phyloP scores from a whole-genome alignment of 192 early-diverging fungal species.

The Coemansia sp. region DNA sequence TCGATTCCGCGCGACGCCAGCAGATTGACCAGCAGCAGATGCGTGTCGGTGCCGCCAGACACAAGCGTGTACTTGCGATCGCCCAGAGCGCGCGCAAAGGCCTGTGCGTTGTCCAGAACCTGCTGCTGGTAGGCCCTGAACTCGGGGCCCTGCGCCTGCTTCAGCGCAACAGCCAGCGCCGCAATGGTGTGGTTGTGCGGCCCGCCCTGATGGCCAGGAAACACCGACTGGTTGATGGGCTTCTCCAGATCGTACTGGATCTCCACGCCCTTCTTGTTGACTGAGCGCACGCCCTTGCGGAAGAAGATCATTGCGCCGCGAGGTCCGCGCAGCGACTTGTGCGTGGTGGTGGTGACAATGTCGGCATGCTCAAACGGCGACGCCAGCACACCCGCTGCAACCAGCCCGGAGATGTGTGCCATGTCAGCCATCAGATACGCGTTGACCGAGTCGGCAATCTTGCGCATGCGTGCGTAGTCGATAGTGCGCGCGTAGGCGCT shows the following conservation, averaged over 20 bases:
- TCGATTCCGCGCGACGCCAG: slow-evolving; percentile 76
- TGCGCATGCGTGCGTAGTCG: slow-evolving; percentile 75
- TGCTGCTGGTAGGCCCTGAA: slow-evolving; percentile 91
- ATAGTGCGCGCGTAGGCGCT: slow-evolving; percentile 94
- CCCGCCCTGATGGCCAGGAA: slow-evolving; percentile 98
- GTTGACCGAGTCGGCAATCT: slow-evolving; percentile 79
- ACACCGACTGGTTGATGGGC: slow-evolving; percentile 94
- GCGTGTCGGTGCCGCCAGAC: slow-evolving; percentile 93
- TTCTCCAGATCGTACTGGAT: slow-evolving; percentile 90
- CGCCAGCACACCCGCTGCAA: slow-evolving; percentile 84
- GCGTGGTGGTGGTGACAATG: slow-evolving; percentile 98
- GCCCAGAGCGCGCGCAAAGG: slow-evolving; percentile 77
- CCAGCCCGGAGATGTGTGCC: slow-evolving; percentile 91
- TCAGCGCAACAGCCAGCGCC: slow-evolving; percentile 91
- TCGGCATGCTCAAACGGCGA: slow-evolving; percentile 92
- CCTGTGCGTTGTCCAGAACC: slow-evolving; percentile 87
- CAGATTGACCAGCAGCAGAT: slow-evolving; percentile 89
- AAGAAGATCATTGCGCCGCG: slow-evolving; percentile 99
- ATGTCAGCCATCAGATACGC: slow-evolving; percentile 98
- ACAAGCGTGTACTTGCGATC: slow-evolving; percentile 80
- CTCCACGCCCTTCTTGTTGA: slow-evolving; percentile 89
- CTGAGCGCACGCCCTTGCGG: slow-evolving; percentile 84
- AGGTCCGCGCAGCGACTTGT: slow-evolving; percentile 98
- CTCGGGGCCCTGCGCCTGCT: slow-evolving; percentile 80
- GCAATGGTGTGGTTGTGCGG: slow-evolving; percentile 99